These are phyloP conservation scores for Geum urbanum DNA, from an alignment of 306 rosid genomes.

Conservation along the genomic window DNA sequence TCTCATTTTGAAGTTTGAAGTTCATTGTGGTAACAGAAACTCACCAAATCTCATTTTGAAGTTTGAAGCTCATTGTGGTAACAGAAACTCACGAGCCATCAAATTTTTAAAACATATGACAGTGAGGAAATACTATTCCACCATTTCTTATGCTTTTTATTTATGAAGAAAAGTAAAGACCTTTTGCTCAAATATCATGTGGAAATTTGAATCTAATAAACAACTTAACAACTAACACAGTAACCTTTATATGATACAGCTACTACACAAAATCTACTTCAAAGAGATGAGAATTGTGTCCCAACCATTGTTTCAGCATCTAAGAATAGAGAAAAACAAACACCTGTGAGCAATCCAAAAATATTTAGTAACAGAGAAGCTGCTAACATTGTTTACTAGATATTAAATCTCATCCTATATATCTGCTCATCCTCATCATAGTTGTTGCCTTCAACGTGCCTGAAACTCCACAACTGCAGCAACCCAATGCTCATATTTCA, in stretches of 20 bases:
- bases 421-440: neutral
- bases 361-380: neutral
- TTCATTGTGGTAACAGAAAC: neutral
- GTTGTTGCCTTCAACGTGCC: neutral
- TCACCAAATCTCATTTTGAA: no score
- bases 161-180: neutral
- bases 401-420: neutral
- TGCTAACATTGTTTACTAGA: neutral
- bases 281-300: neutral
- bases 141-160: no score
- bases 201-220: neutral
- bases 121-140: neutral
- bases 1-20: neutral
- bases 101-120: neutral
- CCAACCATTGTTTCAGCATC: neutral
- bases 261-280: no score
- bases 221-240: neutral
- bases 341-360: neutral
- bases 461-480: conserved; percentile 17
- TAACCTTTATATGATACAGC: no score
- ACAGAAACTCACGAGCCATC: neutral
- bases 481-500: neutral
- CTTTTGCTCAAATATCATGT: no score
- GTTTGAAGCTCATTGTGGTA: neutral
- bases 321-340: neutral